Evolutionary conservation across 164 flowering plant species (phyloP), one percentile per base, ranked within the genome.

Genomic region (Saururus chinensis): DNA sequence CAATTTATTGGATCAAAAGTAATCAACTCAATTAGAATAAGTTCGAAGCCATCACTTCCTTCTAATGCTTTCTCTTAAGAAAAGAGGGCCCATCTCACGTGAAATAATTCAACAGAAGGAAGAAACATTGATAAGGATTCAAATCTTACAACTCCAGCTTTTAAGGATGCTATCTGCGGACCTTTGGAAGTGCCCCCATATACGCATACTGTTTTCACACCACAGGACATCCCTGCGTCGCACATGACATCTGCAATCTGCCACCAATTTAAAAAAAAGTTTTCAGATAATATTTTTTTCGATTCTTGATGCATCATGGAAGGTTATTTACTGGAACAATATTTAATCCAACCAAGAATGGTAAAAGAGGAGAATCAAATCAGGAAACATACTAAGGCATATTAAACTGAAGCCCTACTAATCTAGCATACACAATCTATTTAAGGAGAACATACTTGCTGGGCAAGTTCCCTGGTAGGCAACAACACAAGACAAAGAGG

Each of bases 381-480:
- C 37, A 30, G 37, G 37, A 30, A 30, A 30, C 2, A 30, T 30
- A 30, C 6, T 30, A 30, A 30, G 37, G 37, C 37, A 30, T 30
- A 30, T 2, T n/a, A 30, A 30, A 30, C 37, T 30, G 37, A 30
- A 30, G 37, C 37, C 37, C 6, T 30, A 6, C 37, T 30, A 30
- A 30, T 30, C 37, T 30, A 30, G 37, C 37, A 30, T 30, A 30
- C 37, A 30, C 6, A 6, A 6, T 6, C 6, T 30, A 30, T 30
- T n/a, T 30, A 42, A 41, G 30, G 61, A 61, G 48, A 41, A 64
- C 85, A 51, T 75, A 90, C 99, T 71, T 90, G 97, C 59, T 90
- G 96, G 77, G 99, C 99, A 56, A 93, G 78, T 73, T 93, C 99
- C 71, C 99, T 84, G n/a, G 97, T 93, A 9, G 99, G 99, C 11